Percentiles rank a stretch among this genome's conserved stretches.
These are phyloP conservation scores for Thalassia testudinum DNA, from an alignment of 116 monocot species.

Conservation along the genomic window DNA sequence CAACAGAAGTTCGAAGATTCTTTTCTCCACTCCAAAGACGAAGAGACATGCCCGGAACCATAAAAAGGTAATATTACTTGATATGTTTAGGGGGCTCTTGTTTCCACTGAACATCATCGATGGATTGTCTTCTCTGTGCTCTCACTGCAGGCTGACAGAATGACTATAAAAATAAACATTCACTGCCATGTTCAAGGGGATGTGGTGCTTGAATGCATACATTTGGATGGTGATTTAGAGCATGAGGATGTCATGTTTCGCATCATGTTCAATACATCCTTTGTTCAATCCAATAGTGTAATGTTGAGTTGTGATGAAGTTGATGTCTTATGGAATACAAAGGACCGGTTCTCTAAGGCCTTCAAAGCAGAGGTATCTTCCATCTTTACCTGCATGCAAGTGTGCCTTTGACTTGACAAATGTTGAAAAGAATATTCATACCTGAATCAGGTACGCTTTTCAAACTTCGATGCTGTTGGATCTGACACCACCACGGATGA, in stretches of 20 bases:
- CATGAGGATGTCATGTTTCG: conserved; percentile 66
- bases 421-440: conserved; percentile 29
- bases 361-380: conserved; percentile 88
- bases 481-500: conserved; percentile 28
- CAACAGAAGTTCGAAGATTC: conserved; percentile 41
- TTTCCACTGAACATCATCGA: not conserved
- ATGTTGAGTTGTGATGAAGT: conserved; percentile 54
- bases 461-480: conserved; percentile 40
- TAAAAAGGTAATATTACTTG: conserved; percentile 44
- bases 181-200: conserved; percentile 86
- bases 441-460: conserved; percentile 95
- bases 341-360: conserved; percentile 49
- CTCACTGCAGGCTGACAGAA: conserved; percentile 44
- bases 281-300: conserved; percentile 57
- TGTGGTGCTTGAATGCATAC: conserved; percentile 81
- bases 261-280: conserved; percentile 86
- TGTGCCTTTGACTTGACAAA: conserved; percentile 12
- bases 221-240: conserved; percentile 40
- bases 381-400: conserved; percentile 8
- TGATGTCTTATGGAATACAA: conserved; percentile 55
- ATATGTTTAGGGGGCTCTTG: not conserved
- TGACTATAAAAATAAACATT: conserved; percentile 48
- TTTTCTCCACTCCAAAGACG: conserved; percentile 53
- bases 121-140: not conserved
- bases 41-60: conserved; percentile 39